Base-by-base conservation (phyloP, 306 rosid genomes). In the Geum urbanum region DNA sequence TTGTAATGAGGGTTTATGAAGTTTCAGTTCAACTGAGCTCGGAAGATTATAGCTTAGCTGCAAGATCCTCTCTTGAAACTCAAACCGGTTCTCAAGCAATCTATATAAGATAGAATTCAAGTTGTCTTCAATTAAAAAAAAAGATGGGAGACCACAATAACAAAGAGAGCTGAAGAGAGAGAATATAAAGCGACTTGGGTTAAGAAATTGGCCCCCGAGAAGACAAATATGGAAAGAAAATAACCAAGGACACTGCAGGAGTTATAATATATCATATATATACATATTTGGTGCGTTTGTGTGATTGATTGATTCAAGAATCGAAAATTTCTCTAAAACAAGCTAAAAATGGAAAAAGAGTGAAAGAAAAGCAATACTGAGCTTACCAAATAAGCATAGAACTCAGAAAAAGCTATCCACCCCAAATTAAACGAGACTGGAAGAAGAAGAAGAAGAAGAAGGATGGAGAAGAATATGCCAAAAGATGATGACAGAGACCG, bases 271-370 rank as follows among this genome's bases (percentile, higher is more conserved):
- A n/a, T n/a, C n/a, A n/a, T 4, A 32, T 32, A 3, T 19, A 15
- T 14, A 4, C 12, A 32, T 13, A 47, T 19, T 48, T 5, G 9
- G 27, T 43, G 40, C 51, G 66, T 14, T 59, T n/a, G 64, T 32
- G 43, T 71, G 69, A 56, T 41, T 57, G 67, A 55, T 46, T 16
- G 50, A 54, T 54, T 65, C 67, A 27, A 73, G 24, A 7, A 55
- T 51, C 63, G 10, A 24, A 11, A 15, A 5, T 16, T 41, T 15
- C 39, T 24, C 39, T 52, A 20, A 27, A 68, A 37, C 19, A 50
- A 56, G 37, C 65, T 27, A 65, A 56, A 75, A 47, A 64, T 24
- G 72, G 76, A 53, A 67, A 67, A 20, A 37, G 52, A 56, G 66
- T 51, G 48, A 0, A 27, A 24, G 40, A 13, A 20, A n/a, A 47